Percentiles rank a stretch among this genome's conserved stretches.
Conservation (phyloP, 805 yeast species). For the Yarrowia porcina region DNA sequence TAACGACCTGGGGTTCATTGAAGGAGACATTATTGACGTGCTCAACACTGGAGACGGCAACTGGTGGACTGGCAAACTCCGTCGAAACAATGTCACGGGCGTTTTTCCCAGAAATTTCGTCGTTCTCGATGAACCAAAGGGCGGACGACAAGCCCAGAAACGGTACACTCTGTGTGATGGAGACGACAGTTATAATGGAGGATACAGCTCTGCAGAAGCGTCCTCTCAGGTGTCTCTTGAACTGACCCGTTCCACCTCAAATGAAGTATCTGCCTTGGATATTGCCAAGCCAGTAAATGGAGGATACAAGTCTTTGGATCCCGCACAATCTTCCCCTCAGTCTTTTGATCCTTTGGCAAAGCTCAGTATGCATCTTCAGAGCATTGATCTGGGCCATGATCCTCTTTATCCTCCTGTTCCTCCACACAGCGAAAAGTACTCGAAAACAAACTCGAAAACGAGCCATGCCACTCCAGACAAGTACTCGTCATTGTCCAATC, state of each 20-base stretch:
- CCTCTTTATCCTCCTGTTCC: constrained; percentile 15
- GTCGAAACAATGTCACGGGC: constrained; percentile 79
- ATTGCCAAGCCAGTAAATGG: constrained; percentile 1
- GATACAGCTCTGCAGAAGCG: neutral
- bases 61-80: constrained; percentile 85
- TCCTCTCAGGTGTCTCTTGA: constrained; percentile 15
- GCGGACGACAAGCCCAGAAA: neutral
- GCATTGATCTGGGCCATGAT: constrained; percentile 12
- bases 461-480: neutral
- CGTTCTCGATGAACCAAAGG: constrained; percentile 34
- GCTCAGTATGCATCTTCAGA: constrained; percentile 4
- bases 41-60: constrained; percentile 76
- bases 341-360: neutral
- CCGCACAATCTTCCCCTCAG: neutral
- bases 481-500: neutral
- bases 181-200: neutral
- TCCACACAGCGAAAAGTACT: neutral
- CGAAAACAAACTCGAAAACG: neutral
- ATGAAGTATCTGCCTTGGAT: neutral
- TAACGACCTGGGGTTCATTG: constrained; percentile 85
- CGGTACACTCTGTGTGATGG: constrained; percentile 12
- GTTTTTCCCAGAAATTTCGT: constrained; percentile 85
- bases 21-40: constrained; percentile 89
- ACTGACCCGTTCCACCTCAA: neutral
- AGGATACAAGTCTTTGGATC: constrained; percentile 3